Evolutionary conservation across 2,329 filamentous ascomycete species (phyloP).

Genomic region (Epichloe festucae): DNA sequence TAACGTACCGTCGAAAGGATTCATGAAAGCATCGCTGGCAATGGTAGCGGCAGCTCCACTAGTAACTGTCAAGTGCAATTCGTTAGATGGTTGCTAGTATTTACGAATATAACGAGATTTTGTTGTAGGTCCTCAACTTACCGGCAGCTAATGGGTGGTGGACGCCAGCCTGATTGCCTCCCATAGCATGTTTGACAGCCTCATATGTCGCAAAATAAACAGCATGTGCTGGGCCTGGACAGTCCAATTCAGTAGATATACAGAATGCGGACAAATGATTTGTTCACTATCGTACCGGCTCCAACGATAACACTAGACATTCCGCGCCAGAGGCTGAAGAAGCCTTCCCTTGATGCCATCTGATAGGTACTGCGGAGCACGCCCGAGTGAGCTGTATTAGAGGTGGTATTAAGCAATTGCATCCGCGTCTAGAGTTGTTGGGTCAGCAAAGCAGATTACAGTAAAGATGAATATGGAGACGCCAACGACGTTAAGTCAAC

Average conservation of each 20-base stretch:
- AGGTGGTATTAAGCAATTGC: conserved; percentile 83
- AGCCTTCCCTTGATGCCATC: conserved; percentile 80
- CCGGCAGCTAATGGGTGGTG: conserved; percentile 91
- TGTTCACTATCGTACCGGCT: conserved; percentile 52
- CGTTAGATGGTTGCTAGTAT: not conserved
- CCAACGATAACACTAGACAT: conserved; percentile 93
- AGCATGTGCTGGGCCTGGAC: conserved; percentile 82
- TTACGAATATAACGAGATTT: not conserved
- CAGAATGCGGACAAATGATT: not conserved
- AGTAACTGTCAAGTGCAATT: conserved; percentile 44
- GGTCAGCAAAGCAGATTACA: conserved; percentile 8
- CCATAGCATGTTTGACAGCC: conserved; percentile 89
- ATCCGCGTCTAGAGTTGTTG: conserved; percentile 66
- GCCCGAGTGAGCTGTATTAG: conserved; percentile 72
- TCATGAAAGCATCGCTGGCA: conserved; percentile 96
- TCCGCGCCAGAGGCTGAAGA: conserved; percentile 87
- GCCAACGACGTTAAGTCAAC: not conserved
- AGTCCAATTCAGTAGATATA: not conserved
- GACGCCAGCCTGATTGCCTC: conserved; percentile 73
- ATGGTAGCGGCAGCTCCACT: conserved; percentile 94
- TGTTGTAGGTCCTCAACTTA: conserved; percentile 28
- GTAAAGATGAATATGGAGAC: not conserved
- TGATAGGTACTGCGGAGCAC: conserved; percentile 86
- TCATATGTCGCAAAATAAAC: conserved; percentile 99
- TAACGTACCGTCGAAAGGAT: conserved; percentile 86